Evolutionary conservation across 2,329 filamentous ascomycete genomes (phyloP).

Genomic region (Blumeriella jaapii): DNA sequence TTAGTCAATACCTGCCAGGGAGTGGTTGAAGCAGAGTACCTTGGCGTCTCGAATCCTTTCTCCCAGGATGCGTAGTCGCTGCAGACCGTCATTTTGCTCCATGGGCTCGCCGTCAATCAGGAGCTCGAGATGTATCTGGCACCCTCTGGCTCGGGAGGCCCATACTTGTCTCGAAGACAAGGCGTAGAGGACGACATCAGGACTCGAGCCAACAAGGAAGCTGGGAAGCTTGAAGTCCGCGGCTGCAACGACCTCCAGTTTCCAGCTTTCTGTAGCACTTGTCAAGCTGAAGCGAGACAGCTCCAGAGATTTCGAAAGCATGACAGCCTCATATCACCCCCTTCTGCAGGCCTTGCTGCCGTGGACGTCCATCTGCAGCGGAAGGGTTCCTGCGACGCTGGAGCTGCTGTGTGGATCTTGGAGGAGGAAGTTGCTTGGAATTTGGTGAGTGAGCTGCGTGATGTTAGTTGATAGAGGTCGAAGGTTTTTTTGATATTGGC

Average conservation of each 20-base stretch:
- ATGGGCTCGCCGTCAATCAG: constrained; percentile 13
- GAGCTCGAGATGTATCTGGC: constrained; percentile 15
- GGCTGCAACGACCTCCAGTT: constrained; percentile 9
- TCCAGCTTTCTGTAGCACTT: constrained; percentile 7
- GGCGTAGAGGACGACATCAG: neutral
- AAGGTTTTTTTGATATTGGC: no score
- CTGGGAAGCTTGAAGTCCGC: constrained; percentile 4
- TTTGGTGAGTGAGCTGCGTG: no score
- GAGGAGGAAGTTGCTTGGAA: no score
- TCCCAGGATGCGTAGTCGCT: constrained; percentile 12
- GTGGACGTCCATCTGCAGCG: neutral
- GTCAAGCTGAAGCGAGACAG: constrained; percentile 13
- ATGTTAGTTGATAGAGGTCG: no score
- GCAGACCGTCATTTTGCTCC: neutral
- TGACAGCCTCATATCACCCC: constrained; percentile 8
- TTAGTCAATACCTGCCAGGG: neutral
- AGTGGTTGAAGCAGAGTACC: constrained; percentile 9
- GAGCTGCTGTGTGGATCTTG: no score
- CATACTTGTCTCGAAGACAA: constrained; percentile 20
- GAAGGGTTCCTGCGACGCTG: neutral
- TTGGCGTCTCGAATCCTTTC: constrained; percentile 14
- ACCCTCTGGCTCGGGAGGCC: constrained; percentile 16
- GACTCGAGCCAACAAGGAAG: neutral
- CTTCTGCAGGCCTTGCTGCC: neutral
- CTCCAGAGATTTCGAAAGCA: constrained; percentile 12